Conservation (phyloP, 768 basidiomycete species). For the Auriculariales sp. region DNA sequence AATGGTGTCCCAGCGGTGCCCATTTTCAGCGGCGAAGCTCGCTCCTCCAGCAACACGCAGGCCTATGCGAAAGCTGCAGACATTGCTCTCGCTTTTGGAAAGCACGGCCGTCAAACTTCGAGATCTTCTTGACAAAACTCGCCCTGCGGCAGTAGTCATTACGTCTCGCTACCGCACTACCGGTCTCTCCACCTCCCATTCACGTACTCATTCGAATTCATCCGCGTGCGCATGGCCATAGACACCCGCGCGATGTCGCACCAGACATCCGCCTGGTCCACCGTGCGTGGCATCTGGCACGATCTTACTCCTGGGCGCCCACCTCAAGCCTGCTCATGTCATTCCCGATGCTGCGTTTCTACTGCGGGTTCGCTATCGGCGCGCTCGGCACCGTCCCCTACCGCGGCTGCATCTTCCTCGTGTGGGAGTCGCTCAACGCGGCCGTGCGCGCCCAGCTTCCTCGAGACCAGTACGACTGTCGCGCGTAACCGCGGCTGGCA, state of each 20-base stretch:
- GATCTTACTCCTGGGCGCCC: slow-evolving; percentile 15
- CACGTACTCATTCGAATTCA: too few relatives aligned
- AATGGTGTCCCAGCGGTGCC: slow-evolving; percentile 24
- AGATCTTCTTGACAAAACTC: too few relatives aligned
- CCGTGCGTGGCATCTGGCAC: too few relatives aligned
- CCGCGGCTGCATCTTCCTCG: slow-evolving; percentile 86
- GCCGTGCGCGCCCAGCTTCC: slow-evolving; percentile 57
- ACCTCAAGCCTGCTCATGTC: slow-evolving; percentile 29
- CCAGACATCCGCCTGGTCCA: too few relatives aligned
- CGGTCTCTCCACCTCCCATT: too few relatives aligned
- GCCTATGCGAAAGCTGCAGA: neutral
- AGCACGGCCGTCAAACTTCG: neutral
- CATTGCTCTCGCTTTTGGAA: neutral
- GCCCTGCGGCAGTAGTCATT: too few relatives aligned
- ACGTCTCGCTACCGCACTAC: too few relatives aligned
- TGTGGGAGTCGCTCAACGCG: slow-evolving; percentile 52
- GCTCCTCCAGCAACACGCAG: neutral
- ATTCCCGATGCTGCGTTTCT: slow-evolving; percentile 77
- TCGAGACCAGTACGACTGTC: slow-evolving; percentile 58
- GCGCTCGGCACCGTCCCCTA: slow-evolving; percentile 89
- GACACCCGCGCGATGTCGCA: too few relatives aligned
- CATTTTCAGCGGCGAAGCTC: slow-evolving; percentile 16
- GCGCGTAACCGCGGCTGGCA: slow-evolving; percentile 59
- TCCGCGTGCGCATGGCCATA: too few relatives aligned
- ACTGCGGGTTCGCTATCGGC: slow-evolving; percentile 93